Percentiles rank a stretch among this genome's conserved stretches.
Conservation (phyloP, 129 eudicot genomes). For the Flaveria bidentis region DNA sequence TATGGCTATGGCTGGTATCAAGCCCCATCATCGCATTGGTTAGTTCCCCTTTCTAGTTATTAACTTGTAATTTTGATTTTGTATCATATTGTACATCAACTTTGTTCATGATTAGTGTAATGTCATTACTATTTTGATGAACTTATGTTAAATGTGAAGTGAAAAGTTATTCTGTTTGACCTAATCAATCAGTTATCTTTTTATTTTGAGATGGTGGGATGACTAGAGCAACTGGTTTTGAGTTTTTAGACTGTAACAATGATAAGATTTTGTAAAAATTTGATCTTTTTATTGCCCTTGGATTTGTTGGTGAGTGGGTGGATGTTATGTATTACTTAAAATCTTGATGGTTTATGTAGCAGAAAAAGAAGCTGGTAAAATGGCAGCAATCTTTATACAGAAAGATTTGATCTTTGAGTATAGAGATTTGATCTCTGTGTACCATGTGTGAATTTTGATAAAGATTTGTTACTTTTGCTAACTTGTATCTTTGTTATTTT, state of each 20-base stretch:
- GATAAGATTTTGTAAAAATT: neutral
- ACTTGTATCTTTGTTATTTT: neutral
- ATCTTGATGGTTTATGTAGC: neutral
- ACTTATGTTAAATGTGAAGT: neutral
- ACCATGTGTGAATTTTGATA: neutral
- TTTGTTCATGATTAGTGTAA: neutral
- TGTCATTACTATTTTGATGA: neutral
- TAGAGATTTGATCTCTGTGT: neutral
- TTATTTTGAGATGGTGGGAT: constrained; percentile 3
- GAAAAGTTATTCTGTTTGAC: neutral
- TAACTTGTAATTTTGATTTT: neutral
- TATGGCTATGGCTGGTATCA: constrained; percentile 79
- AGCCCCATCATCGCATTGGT: constrained; percentile 85
- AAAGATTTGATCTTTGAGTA: constrained; percentile 6
- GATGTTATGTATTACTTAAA: neutral
- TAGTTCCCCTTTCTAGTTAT: neutral
- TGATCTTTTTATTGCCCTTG: neutral
- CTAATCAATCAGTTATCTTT: neutral
- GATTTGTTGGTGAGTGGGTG: neutral
- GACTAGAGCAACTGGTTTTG: neutral
- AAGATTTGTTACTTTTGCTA: neutral
- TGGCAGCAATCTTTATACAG: neutral
- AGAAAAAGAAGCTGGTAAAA: neutral
- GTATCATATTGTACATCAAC: neutral
- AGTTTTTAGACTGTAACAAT: neutral